phyloP scores from a whole-genome alignment of 2,329 filamentous ascomycete species.

The Macrophomina pseudophaseolina region DNA sequence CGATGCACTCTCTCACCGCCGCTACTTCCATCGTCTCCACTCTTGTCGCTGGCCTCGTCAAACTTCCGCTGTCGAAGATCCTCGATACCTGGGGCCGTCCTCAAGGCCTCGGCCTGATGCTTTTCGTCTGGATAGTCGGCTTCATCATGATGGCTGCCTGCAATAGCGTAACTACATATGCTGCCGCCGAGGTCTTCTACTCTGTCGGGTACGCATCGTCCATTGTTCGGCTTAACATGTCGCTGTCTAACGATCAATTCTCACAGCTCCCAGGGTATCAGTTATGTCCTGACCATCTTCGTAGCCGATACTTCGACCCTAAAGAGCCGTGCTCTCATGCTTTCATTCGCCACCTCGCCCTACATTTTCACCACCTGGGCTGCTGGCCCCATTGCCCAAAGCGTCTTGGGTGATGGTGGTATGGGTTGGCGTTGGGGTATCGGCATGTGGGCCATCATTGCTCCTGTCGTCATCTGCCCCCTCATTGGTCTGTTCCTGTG shows the following conservation, averaged over 20 bases:
- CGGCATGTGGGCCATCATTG: constrained; percentile 68
- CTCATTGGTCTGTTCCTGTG: constrained; percentile 63
- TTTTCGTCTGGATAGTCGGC: constrained; percentile 57
- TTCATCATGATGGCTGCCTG: constrained; percentile 67
- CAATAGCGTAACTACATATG: constrained; percentile 61
- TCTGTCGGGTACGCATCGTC: constrained; percentile 8
- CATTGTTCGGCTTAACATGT: not conserved
- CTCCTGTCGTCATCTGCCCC: constrained; percentile 66
- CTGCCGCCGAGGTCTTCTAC: constrained; percentile 66
- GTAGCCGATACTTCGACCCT: constrained; percentile 70
- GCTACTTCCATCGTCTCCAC: constrained; percentile 61
- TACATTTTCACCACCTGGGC: constrained; percentile 42
- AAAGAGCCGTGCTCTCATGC: constrained; percentile 67
- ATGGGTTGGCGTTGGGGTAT: constrained; percentile 70
- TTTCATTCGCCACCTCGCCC: constrained; percentile 52
- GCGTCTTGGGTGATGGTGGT: constrained; percentile 51
- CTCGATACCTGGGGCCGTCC: constrained; percentile 71
- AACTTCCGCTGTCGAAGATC: constrained; percentile 69
- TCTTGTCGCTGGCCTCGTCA: constrained; percentile 63
- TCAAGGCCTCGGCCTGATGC: constrained; percentile 63
- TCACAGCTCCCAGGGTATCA: constrained; percentile 54
- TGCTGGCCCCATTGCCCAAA: constrained; percentile 35
- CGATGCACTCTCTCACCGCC: constrained; percentile 59
- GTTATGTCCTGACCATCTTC: constrained; percentile 66
- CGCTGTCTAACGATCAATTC: constrained; percentile 36